Evolutionary conservation across 768 basidiomycete genomes (phyloP), one percentile per base, ranked within the genome.

Genomic region (Nidularia sp.): DNA sequence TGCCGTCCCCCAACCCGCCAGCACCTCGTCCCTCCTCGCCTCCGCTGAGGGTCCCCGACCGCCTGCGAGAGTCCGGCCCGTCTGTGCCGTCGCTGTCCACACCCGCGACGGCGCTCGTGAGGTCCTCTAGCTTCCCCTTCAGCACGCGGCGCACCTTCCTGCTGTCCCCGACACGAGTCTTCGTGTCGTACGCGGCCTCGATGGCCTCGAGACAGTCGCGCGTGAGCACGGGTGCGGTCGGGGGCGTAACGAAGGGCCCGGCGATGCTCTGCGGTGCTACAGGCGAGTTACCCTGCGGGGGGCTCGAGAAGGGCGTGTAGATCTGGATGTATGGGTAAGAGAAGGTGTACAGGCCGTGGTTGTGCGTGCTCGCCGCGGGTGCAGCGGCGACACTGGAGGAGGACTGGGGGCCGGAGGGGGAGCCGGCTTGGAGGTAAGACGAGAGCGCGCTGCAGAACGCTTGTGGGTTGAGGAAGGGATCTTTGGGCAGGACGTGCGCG

Each of bases 381-480:
- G 63, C 54, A 41, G 60, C 52, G 13, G 53, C 56, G 47, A 60
- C 53, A 36, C 61, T 61, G 58, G 54, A 50, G 48, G 58, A 8
- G 36, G 44, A 45, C 7, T 45, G 44, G 7, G 44, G 47, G 54
- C 55, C 51, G 56, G 50, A 47, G 33, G 45, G 56, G 50, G 51
- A 51, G 34, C 60, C 59, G 29, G 67, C 56, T 12, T 66, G 61
- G 31, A 66, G 48, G 52, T 75, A 76, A 13, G 68, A 62, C 44
- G 58, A 63, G 5, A 92, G 70, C 1, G 79, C 77, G 25, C 70
- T 65, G 18, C 77, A 60, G 54, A 93, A 86, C 6, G 69, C 69
- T 39, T 78, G 63, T 0, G 88, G 87, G 52, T 89, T 79, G 44
- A 88, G 70, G 61, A 93, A 91, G 1, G 91, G 90, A 64, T 93